Base-by-base conservation (phyloP, 352 stramenopile genomes). In the Globisporangium ultimum region DNA sequence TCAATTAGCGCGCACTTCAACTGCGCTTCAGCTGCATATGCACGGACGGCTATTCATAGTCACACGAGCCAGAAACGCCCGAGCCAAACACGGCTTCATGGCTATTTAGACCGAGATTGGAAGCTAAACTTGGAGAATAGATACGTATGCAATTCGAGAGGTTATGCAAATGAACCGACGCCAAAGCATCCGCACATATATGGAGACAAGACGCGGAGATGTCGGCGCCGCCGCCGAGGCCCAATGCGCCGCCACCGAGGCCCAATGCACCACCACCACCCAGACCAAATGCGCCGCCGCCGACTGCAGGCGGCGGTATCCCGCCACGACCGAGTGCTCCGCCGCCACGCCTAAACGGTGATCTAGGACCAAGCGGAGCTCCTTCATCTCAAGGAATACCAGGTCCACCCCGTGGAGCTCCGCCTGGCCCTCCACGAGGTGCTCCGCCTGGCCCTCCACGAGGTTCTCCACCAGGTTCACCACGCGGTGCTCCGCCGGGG, bases 341-440 rank as follows among this genome's bases (percentile, higher is more conserved):
- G 0, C 61, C 38, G 15, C 48, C 17, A 48, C 45, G 28, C 18
- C 57, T n/a, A 48, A 49, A 34, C 46, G 32, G 13, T 50, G 10
- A 48, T 9, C 48, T 45, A 12, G 40, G 49, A 28, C 14, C 42
- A 34, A 56, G n/a, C 32, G 45, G 43, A 43, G 41, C 43, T 22
- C 48, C 61, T 48, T 60, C 63, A 46, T 50, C 70, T 5, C 59
- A 48, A 11, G 34, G 36, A 7, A 50, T 21, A 5, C 63, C 62
- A 17, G 60, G 78, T 41, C 72, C 72, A 28, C 72, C 72, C 2
- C 53, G 47, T 10, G 71, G 76, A 2, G 52, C 61, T 10, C 74
- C 71, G 0, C 61, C 61, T 4, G 64, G 70, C 36, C 67, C 59
- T 43, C 56, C 52, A 11, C 36, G 46, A 3, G 47, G 58, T 47